These are phyloP conservation scores for Kurtzmaniella quercitrusa DNA, from an alignment of 1,139 yeast species.

Conservation along the genomic window DNA sequence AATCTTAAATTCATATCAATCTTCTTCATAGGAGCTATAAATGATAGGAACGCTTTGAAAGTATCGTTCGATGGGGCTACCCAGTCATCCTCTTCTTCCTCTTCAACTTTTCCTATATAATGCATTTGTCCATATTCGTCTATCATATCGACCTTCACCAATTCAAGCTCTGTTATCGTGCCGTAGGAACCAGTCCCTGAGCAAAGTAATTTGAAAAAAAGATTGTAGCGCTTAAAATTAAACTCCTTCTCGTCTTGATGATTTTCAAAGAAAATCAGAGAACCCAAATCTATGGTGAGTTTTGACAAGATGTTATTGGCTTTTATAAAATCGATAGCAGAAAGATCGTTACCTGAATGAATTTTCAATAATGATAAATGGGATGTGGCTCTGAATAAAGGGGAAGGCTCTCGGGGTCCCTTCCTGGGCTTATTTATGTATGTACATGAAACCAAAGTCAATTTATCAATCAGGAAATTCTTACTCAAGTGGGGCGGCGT, in stretches of 20 bases:
- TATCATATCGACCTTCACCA: conserved; percentile 34
- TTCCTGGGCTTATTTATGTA: conserved; percentile 8
- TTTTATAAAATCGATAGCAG: conserved; percentile 42
- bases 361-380: conserved; percentile 34
- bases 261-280: conserved; percentile 41
- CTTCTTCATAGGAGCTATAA: conserved; percentile 23
- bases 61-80: conserved; percentile 20
- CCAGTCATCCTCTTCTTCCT: conserved; percentile 18
- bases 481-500: conserved; percentile 4
- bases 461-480: conserved; percentile 14
- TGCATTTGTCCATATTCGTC: conserved; percentile 20
- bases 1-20: conserved; percentile 22
- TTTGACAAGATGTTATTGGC: conserved; percentile 25
- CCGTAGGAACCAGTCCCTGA: conserved; percentile 35
- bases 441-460: conserved; percentile 27
- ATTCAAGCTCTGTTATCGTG: conserved; percentile 21
- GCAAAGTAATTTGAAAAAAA: conserved; percentile 42
- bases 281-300: conserved; percentile 44
- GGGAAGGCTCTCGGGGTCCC: conserved; percentile 9
- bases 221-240: conserved; percentile 35
- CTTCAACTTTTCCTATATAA: conserved; percentile 4
- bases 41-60: conserved; percentile 25
- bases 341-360: conserved; percentile 40
- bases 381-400: conserved; percentile 32
- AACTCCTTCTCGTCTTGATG: conserved; percentile 16